Percentiles rank a stretch among this genome's conserved stretches.
phyloP scores from a whole-genome alignment of 2,329 filamentous ascomycete genomes.

The Pseudogymnoascus sp. region DNA sequence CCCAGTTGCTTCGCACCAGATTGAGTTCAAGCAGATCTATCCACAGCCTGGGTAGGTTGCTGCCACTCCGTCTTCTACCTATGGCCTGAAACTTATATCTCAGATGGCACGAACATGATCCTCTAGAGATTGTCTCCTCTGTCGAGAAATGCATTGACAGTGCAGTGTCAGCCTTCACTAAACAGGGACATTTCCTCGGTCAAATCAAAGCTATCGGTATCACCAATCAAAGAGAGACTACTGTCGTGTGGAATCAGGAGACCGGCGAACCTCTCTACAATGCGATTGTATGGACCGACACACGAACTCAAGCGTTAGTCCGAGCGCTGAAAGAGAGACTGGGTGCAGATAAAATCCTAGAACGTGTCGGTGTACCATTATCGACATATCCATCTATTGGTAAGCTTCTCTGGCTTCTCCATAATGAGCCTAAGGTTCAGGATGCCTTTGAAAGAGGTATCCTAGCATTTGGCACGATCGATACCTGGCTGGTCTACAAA shows the following conservation, averaged over 20 bases:
- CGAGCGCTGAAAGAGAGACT: conserved; percentile 62
- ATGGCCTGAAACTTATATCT: neutral
- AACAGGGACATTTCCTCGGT: conserved; percentile 56
- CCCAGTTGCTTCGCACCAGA: conserved; percentile 63
- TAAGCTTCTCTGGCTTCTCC: conserved; percentile 75
- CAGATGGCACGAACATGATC: conserved; percentile 88
- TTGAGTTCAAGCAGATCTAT: conserved; percentile 68
- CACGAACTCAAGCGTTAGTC: conserved; percentile 62
- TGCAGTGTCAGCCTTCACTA: conserved; percentile 61
- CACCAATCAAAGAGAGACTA: conserved; percentile 86
- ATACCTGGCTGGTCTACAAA: conserved; percentile 79
- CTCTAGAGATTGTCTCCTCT: conserved; percentile 63
- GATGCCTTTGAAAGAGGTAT: conserved; percentile 67
- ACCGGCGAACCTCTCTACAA: conserved; percentile 76
- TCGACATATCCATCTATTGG: conserved; percentile 84
- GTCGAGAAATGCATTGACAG: conserved; percentile 73
- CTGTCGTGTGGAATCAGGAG: conserved; percentile 71
- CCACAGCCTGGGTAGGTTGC: conserved; percentile 61
- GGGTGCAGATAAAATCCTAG: conserved; percentile 58
- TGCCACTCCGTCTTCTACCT: neutral
- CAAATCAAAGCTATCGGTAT: conserved; percentile 74
- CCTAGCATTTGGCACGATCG: conserved; percentile 77
- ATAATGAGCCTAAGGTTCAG: conserved; percentile 59
- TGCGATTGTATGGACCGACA: conserved; percentile 87
- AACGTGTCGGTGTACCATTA: conserved; percentile 70